Conservation (phyloP, 192 early-diverging fungal species). For the Phycomyces blakesleeanus region DNA sequence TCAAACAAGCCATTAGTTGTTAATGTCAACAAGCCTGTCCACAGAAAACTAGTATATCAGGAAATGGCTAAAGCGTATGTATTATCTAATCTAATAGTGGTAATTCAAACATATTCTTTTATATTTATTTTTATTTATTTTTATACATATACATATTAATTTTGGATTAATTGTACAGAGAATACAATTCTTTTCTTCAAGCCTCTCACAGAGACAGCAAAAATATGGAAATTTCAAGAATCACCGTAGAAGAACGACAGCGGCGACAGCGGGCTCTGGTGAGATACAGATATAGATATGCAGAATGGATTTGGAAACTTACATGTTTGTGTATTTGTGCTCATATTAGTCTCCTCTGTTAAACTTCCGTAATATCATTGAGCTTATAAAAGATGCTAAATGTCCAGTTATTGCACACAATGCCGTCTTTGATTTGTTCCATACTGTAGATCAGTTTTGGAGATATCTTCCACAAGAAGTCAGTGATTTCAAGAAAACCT, state of each 20-base stretch:
- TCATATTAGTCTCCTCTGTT: conserved; percentile 22
- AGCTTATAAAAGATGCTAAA: conserved; percentile 62
- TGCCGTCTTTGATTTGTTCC: conserved; percentile 82
- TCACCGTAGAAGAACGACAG: conserved; percentile 47
- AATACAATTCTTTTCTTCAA: conserved; percentile 45
- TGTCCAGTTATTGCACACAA: conserved; percentile 90
- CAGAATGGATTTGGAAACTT: neutral
- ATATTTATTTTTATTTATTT: too few species aligned
- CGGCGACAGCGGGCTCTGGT: neutral
- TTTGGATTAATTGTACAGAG: too few species aligned
- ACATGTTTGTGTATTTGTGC: neutral
- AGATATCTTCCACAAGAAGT: conserved; percentile 60
- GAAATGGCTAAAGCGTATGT: conserved; percentile 47
- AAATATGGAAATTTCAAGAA: conserved; percentile 42
- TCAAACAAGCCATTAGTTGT: conserved; percentile 26
- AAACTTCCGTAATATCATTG: conserved; percentile 76
- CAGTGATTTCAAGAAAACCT: conserved; percentile 60
- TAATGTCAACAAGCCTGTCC: conserved; percentile 55
- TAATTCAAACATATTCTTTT: too few species aligned
- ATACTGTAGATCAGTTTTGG: conserved; percentile 74
- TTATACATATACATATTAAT: too few species aligned
- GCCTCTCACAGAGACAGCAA: conserved; percentile 35
- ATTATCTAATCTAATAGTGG: too few species aligned
- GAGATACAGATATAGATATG: neutral
- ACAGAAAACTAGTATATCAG: conserved; percentile 76